Base-by-base conservation (phyloP, 495 filamentous ascomycete species). In the Usnea hakonensis region DNA sequence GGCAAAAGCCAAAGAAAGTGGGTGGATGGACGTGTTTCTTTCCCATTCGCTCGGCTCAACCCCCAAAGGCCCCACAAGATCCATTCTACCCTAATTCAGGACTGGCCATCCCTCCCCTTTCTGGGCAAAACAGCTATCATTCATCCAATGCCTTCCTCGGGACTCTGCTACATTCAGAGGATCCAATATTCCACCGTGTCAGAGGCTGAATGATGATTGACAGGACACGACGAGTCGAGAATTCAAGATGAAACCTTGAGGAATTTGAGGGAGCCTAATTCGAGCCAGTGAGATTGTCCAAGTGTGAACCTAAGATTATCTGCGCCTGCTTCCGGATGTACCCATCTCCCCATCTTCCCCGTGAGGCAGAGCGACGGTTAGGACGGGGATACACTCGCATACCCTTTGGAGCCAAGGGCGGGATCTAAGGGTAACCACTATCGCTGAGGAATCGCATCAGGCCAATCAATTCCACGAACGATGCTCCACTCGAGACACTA, bases 401-500 rank as follows among this genome's bases (percentile, higher is more conserved):
- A 57, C 54, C 54, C 54, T 26, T 35, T 28, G 23, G 37, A 19
- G 13, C 48, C 26, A 52, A n/a, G 58, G 26, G 60, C 60, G 60
- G 60, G 60, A 56, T 48, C 52, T 62, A 62, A 56, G 52, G 60
- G 60, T 46, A 44, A 62, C 52, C 38, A 62, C 52, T 54, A 57
- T 56, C 38, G 48, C 26, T 30, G 26, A 21, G 21, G 14, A 21
- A 23, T 7, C 8, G 5, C 7, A 28, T n/a, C 16, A 54, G 58
- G 35, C 58, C 52, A 61, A 53, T 38, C 48, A 43, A 13, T 7
- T 10, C 33, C 23, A 40, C 46, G 38, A 26, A 54, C 58, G 26
- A 16, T 26, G 40, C 52, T 40, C 48, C 44, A 52, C 58, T 37
- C 44, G 10, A 8, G 5, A 41, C 36, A 54, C 35, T 61, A 17